A percentile compares a stretch with the other conserved stretches of the same genome.
Conservation (phyloP, 257 asterid species). For the Solanum neorickii region DNA sequence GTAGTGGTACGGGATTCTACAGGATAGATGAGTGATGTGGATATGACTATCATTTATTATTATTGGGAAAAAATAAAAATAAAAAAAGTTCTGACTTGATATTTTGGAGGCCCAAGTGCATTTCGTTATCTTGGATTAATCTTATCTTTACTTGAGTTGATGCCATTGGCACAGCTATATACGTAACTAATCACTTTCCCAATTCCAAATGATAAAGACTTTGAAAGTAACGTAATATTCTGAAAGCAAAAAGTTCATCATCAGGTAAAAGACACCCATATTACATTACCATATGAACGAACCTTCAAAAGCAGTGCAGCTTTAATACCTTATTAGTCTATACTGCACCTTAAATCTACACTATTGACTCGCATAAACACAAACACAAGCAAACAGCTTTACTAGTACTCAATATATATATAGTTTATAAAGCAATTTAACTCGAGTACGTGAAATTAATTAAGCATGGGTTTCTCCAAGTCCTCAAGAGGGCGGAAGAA, state of each 20-base stretch:
- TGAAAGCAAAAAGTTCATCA: background rate
- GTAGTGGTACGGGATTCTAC: background rate
- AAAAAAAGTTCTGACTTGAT: background rate
- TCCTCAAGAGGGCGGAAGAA: conserved; percentile 84
- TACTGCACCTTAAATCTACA: background rate
- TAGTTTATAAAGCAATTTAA: background rate
- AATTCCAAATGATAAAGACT: background rate
- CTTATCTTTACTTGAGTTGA: background rate
- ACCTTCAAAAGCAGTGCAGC: background rate
- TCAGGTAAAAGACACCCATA: background rate
- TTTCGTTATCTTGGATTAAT: background rate
- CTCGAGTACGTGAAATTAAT: background rate
- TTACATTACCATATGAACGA: background rate
- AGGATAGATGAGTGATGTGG: background rate
- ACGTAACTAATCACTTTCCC: background rate
- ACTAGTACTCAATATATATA: background rate
- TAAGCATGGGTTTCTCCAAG: conserved; percentile 52
- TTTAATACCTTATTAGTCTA: background rate
- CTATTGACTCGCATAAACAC: background rate
- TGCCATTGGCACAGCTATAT: background rate
- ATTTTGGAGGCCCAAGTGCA: background rate
- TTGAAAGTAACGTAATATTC: background rate
- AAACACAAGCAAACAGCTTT: background rate
- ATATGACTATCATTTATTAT: background rate
- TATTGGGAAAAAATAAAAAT: background rate